Conservation (phyloP, 495 filamentous ascomycete genomes). For the Talaromyces adpressus region DNA sequence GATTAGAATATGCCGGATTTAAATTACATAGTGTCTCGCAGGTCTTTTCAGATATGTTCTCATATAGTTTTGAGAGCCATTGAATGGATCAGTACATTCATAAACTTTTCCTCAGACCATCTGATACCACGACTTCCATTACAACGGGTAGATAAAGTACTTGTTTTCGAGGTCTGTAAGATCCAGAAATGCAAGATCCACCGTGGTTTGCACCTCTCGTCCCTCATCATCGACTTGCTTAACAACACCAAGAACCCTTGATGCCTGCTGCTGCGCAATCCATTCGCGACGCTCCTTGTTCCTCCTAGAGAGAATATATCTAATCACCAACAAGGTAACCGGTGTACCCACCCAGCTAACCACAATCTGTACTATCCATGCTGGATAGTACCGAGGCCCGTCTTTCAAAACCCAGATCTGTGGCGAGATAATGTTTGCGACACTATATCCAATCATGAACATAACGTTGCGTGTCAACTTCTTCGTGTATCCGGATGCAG, state of each 20-base stretch:
- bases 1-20: neutral
- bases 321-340: conserved; percentile 14
- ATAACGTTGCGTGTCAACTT: conserved; percentile 18
- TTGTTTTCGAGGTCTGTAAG: conserved; percentile 22
- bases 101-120: too few relatives aligned
- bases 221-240: conserved; percentile 16
- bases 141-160: conserved; percentile 19
- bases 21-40: too few relatives aligned
- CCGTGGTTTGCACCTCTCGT: conserved; percentile 10
- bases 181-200: conserved; percentile 19
- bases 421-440: conserved; percentile 17
- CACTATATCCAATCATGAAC: conserved; percentile 18
- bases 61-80: too few relatives aligned
- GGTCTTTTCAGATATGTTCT: too few relatives aligned
- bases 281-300: conserved; percentile 13
- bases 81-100: too few relatives aligned
- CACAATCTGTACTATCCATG: conserved; percentile 20
- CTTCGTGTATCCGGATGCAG: conserved; percentile 18
- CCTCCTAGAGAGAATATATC: conserved; percentile 12
- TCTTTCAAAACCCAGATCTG: conserved; percentile 17
- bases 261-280: conserved; percentile 12
- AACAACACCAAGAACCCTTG: conserved; percentile 8
- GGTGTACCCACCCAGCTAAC: conserved; percentile 19
- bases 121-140: too few relatives aligned
- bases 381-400: conserved; percentile 17